phyloP scores from a whole-genome alignment of 2,329 filamentous ascomycete genomes.

The Neofusicoccum ribis region DNA sequence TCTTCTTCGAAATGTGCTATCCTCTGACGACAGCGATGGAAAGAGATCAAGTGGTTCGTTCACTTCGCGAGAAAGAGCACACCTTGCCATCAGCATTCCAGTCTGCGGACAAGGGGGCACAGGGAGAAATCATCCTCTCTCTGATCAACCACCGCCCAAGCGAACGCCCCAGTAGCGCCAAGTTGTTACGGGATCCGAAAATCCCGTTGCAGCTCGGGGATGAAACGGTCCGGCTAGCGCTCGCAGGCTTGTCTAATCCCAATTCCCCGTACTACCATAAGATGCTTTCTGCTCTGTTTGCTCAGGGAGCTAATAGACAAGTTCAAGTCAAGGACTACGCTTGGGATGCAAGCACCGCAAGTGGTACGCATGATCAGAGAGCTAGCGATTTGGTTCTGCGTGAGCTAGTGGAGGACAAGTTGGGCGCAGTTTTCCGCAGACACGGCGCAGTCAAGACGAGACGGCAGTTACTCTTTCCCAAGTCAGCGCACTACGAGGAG shows the following conservation, averaged over 20 bases:
- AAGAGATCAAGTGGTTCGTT: slow-evolving; percentile 64
- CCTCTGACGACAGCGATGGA: slow-evolving; percentile 64
- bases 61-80: slow-evolving; percentile 67
- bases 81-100: slow-evolving; percentile 73
- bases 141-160: slow-evolving; percentile 80
- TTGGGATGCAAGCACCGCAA: slow-evolving; percentile 46
- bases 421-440: slow-evolving; percentile 77
- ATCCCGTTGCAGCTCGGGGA: slow-evolving; percentile 91
- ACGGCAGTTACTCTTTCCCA: slow-evolving; percentile 75
- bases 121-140: slow-evolving; percentile 75
- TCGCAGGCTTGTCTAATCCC: slow-evolving; percentile 78
- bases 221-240: slow-evolving; percentile 80
- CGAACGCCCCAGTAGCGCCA: slow-evolving; percentile 76
- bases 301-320: slow-evolving; percentile 67
- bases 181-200: slow-evolving; percentile 81
- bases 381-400: slow-evolving; percentile 66
- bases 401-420: slow-evolving; percentile 69
- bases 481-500: slow-evolving; percentile 72
- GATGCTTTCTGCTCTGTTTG: slow-evolving; percentile 83
- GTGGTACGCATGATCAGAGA: slow-evolving; percentile 33
- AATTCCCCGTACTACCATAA: slow-evolving; percentile 87
- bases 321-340: slow-evolving; percentile 73
- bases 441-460: slow-evolving; percentile 85
- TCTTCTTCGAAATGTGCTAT: slow-evolving; percentile 96
- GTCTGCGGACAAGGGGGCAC: slow-evolving; percentile 64